Evolutionary conservation across 78 protist species (phyloP).

Genomic region (Bigelowiella natans): DNA sequence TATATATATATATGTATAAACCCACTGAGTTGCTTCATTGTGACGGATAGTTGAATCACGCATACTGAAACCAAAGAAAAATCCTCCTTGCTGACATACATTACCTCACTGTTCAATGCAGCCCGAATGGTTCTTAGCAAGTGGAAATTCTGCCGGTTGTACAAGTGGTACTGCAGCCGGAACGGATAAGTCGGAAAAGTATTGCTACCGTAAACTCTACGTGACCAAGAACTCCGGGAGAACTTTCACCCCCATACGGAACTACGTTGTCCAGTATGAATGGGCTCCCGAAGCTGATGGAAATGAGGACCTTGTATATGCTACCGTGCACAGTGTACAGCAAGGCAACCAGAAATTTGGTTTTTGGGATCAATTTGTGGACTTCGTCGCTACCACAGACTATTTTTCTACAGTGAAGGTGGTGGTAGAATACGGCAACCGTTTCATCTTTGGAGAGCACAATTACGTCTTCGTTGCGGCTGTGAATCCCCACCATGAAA

Average conservation of each 20-base stretch:
- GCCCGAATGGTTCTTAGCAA: not conserved
- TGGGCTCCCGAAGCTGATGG: not conserved
- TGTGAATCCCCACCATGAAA: not conserved
- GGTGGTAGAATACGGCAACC: not conserved
- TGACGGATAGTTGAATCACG: no score
- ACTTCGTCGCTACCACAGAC: not conserved
- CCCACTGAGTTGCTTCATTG: no score
- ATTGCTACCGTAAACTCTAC: not conserved
- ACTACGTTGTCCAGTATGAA: not conserved
- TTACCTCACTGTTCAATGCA: no score
- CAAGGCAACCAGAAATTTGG: not conserved
- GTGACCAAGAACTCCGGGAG: not conserved
- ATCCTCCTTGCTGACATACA: no score
- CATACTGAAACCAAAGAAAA: no score
- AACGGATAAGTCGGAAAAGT: not conserved
- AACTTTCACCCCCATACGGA: not conserved
- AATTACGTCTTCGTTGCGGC: not conserved
- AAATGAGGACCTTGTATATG: not conserved
- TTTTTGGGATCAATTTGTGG: not conserved
- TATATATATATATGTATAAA: not conserved
- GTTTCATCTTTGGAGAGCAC: not conserved
- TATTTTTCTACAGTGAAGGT: not conserved
- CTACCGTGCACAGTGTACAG: not conserved
- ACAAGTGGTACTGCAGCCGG: not conserved
- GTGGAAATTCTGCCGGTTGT: not conserved